A percentile compares a stretch with the other conserved stretches of the same genome.
phyloP scores from a whole-genome alignment of 2,329 filamentous ascomycete species.

The Metarhizium humberi region DNA sequence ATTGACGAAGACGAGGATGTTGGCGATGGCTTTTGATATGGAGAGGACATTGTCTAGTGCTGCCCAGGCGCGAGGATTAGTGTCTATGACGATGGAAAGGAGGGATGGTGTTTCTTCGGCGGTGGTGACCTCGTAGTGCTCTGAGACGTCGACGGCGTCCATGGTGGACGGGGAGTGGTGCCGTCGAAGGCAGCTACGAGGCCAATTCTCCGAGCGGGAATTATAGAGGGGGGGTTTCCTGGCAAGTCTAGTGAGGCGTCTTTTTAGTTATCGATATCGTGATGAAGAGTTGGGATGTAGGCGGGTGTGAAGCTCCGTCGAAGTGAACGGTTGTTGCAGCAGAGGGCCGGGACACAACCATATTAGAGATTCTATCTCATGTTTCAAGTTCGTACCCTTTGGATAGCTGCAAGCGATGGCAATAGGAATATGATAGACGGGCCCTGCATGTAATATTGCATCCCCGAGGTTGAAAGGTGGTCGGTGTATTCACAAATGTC shows the following conservation, averaged over 20 bases:
- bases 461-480: not conserved
- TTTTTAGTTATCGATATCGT: not conserved
- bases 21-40: constrained; percentile 73
- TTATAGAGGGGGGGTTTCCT: not conserved
- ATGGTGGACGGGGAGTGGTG: constrained; percentile 26
- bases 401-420: too few relatives aligned
- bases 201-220: constrained; percentile 9
- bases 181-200: constrained; percentile 23
- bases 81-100: constrained; percentile 85
- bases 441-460: too few relatives aligned
- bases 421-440: too few relatives aligned
- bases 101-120: constrained; percentile 64
- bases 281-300: not conserved
- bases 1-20: constrained; percentile 93
- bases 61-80: constrained; percentile 91
- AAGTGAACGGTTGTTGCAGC: not conserved
- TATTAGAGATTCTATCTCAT: not conserved
- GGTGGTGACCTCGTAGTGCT: constrained; percentile 48
- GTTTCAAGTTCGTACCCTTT: not conserved
- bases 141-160: constrained; percentile 47
- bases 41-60: constrained; percentile 65
- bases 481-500: not conserved
- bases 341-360: not conserved
- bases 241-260: not conserved
- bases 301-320: not conserved